Base-by-base conservation (phyloP, 2,329 filamentous ascomycete species). In the Aureobasidium sp. region DNA sequence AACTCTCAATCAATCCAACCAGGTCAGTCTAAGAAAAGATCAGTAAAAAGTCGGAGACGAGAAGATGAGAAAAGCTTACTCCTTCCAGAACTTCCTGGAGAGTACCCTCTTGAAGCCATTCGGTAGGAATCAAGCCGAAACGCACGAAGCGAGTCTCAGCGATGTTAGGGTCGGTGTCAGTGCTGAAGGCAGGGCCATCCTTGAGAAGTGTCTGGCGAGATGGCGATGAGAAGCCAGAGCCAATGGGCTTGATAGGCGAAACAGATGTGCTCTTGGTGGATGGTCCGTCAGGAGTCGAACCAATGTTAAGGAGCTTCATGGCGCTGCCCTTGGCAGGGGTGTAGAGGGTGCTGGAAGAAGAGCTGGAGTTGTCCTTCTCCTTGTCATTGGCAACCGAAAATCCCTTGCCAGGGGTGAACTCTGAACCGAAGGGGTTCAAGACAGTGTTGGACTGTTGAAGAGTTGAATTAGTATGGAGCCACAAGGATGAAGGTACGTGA, bases 141-240 rank as follows among this genome's bases (percentile, higher is more conserved):
- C 48, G 16, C 7, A 60, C 47, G 11, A 44, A 63, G 27, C 55
- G 54, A 27, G 37, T 41, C 30, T 52, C 42, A 13, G 30, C 25
- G 13, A 55, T 5, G 34, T 59, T 60, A 11, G 54, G 39, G 15
- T 63, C 62, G 15, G 15, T 9, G 21, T 59, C 58, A 30, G 58
- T 62, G 36, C 37, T 62, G 59, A 63, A 63, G 5, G 5, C 6
- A 15, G 48, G 55, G 25, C 48, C 39, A 15, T 41, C 41, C 27
- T 25, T 47, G 5, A 61, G 39, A 11, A 11, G 25, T 11, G 30
- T 3, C 32, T 29, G 29, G 10, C 30, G 34, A 15, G 59, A 34
- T 3, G 44, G 49, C 3, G 48, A 30, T 0, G 48, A 42, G 32
- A 25, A 47, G 27, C 50, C 45, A 15, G 47, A 50, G n/a, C 50